Evolutionary conservation across 2,329 filamentous ascomycete genomes (phyloP), one percentile per base, ranked within the genome.

Genomic region (Fusarium oxysporum): DNA sequence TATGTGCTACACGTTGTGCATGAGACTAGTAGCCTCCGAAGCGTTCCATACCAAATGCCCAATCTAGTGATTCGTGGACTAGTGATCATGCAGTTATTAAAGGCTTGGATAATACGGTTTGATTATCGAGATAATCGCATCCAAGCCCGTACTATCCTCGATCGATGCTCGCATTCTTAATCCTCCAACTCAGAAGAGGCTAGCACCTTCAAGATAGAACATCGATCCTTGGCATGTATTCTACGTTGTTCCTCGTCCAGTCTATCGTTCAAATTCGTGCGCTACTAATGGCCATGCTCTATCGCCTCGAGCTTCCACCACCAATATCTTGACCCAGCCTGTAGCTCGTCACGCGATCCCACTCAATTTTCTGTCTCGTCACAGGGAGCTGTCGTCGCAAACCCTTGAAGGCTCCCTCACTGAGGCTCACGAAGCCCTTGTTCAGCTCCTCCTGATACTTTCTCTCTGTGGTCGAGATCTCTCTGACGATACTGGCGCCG

Each of bases 351-450:
- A 99, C 94, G 87, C 97, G 98, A 83, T 99, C 96, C 96, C 96
- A 99, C 84, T 99, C 96, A 77, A 99, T 96, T 89, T 98, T 98
- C 86, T 99, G 96, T 80, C 96, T 91, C 70, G 96, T 99, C 68
- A 99, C 95, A 1, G 96, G 96, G 81, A 99, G 85, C 84, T 98
- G 96, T 83, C 96, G 90, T 80, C 96, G 90, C 81, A 99, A 84
- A 4, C 92, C 91, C 89, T 98, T 99, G 85, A 99, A 99, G 2
- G 95, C 94, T 14, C 95, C 96, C 85, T 99, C 96, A 79, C 94
- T 96, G 80, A 99, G 86, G 73, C 88, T 92, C 19, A 91, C 91
- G 82, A 99, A 98, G 21, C 95, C 95, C 80, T 91, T 90, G 85
- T 98, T 99, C 76, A 99, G 85, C 80, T 98, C 95, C 82, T 98